Base-by-base conservation (phyloP, 495 filamentous ascomycete genomes). In the Penicillium atrosanguineum region DNA sequence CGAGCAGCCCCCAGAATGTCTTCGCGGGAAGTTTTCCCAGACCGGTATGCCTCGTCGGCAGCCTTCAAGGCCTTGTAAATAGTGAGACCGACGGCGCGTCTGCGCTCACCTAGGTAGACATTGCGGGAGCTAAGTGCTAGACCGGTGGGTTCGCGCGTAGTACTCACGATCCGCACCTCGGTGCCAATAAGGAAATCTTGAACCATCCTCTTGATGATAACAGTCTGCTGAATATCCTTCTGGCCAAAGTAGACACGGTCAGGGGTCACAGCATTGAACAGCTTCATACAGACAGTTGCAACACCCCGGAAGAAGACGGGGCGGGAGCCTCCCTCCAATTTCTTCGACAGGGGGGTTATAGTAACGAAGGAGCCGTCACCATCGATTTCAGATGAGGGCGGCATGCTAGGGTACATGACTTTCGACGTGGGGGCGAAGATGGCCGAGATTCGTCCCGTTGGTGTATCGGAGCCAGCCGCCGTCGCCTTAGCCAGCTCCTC, bases 281-380 rank as follows among this genome's bases (percentile, higher is more conserved):
- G 73, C 78, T 98, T 98, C 86, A 91, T 93, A 72, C 91, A 96
- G 11, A 98, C 87, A 11, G 95, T 97, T 23, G 94, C 93, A 21
- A 98, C 94, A 6, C 94, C 94, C 20, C 95, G 77, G 68, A 98
- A 97, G 71, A 98, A 98, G 14, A 95, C 92, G 4, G 94, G 94
- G n/a, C 94, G 75, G 7, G 85, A 88, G 7, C 80, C 79, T 14
- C 94, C 94, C 71, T 98, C 94, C 4, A 97, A 77, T 41, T 89
- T 79, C 45, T 81, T 83, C 7, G 83, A 83, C 2, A 97, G 70
- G 0, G 95, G 95, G 2, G 89, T 93, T 52, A 97, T 88, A 1
- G 83, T 92, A n/a, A 98, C 89, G 60, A 98, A 98, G 7, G 89
- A 92, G 4, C 95, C 94, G 34, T 86, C 76, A 25, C 84, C 87